Evolutionary conservation across 148 eudicot species (phyloP).

Genomic region (Rhododendron williamsianum): DNA sequence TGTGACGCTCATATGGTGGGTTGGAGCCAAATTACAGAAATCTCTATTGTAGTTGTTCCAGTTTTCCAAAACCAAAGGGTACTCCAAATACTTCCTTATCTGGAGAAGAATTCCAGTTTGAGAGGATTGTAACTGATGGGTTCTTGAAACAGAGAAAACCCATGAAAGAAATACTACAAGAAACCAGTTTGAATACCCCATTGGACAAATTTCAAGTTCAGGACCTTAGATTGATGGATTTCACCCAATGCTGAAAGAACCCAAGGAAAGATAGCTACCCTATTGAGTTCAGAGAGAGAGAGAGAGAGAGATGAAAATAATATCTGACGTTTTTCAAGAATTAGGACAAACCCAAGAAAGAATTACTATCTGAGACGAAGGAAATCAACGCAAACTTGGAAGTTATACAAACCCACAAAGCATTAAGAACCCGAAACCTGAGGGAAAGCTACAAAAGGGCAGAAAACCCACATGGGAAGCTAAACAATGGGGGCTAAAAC

Average conservation of each 20-base stretch:
- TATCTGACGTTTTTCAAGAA: not conserved
- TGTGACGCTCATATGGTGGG: slow-evolving; percentile 33
- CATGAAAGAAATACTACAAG: slow-evolving; percentile 25
- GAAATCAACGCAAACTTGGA: not conserved
- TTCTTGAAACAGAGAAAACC: slow-evolving; percentile 28
- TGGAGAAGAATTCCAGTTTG: slow-evolving; percentile 53
- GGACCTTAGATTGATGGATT: not conserved
- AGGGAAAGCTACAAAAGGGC: not conserved
- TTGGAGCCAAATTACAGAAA: slow-evolving; percentile 33
- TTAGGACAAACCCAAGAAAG: not conserved
- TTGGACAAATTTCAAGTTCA: slow-evolving; percentile 12
- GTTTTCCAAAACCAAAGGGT: slow-evolving; percentile 32
- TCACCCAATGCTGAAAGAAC: slow-evolving; percentile 4
- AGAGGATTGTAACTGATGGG: slow-evolving; percentile 40
- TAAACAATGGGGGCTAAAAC: not conserved
- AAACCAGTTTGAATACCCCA: slow-evolving; percentile 26
- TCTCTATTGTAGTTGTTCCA: slow-evolving; percentile 46
- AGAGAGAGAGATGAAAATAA: not conserved
- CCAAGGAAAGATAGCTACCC: slow-evolving; percentile 10
- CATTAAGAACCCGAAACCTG: not conserved
- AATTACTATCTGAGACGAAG: not conserved
- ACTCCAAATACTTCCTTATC: slow-evolving; percentile 57
- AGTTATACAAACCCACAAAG: not conserved
- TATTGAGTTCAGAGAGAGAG: not conserved
- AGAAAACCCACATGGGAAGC: not conserved